Evolutionary conservation across 306 rosid species (phyloP).

Genomic region (Mucuna pruriens): DNA sequence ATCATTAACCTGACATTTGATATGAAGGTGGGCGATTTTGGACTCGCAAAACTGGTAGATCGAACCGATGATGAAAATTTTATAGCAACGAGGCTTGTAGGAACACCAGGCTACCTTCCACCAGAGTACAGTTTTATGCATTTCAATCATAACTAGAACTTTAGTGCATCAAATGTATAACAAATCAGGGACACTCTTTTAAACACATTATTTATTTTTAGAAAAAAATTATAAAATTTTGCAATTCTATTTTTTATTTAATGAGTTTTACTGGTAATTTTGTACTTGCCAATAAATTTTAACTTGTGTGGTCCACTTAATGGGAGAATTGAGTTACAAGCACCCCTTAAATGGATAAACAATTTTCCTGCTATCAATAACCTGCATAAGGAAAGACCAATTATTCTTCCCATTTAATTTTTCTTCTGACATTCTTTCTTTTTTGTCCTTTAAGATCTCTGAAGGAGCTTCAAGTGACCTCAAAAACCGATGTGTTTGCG

Average conservation of each 20-base stretch:
- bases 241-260: no score
- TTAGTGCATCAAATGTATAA: neutral
- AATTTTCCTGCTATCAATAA: neutral
- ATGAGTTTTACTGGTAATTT: no score
- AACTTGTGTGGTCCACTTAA: no score
- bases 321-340: no score
- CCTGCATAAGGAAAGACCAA: neutral
- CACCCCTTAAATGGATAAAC: neutral
- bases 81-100: constrained; percentile 71
- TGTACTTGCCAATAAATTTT: no score
- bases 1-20: constrained; percentile 9
- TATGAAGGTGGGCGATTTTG: constrained; percentile 79
- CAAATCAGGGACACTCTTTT: neutral
- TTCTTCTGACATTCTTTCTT: neutral
- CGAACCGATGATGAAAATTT: constrained; percentile 62
- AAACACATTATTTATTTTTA: neutral
- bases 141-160: neutral
- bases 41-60: constrained; percentile 71
- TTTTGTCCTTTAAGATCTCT: constrained; percentile 55
- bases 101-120: constrained; percentile 91
- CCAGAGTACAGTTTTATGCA: constrained; percentile 63
- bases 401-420: neutral
- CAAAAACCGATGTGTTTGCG: constrained; percentile 77
- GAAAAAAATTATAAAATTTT: no score
- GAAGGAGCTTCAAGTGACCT: constrained; percentile 83